Evolutionary conservation across 225 moss, liverwort and hornwort genomes (phyloP), one percentile per base, ranked within the genome.

Genomic region (Sphagnum contortum): DNA sequence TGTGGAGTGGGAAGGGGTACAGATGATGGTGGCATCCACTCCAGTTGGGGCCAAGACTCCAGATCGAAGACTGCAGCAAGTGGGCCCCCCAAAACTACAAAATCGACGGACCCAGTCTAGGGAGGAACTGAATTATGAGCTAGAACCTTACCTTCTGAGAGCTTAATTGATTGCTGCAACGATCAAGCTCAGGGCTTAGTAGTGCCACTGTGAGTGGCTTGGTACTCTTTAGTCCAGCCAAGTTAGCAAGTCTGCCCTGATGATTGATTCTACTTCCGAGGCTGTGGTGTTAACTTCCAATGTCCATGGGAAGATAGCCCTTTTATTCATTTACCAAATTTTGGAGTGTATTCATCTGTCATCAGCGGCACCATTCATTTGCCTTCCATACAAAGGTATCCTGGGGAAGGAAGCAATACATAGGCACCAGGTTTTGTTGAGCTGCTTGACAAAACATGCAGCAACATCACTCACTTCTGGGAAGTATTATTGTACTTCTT

Each of bases 91-190:
- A 29, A 29, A 66, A 66, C 12, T 66, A 12, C 48, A 48, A 58
- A 81, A 75, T 71, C 70, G 84, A 66, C 72, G 84, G 46, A 80
- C 80, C 57, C 71, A 76, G 13, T 84, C 84, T 47, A 75, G 80
- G 12, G 84, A 84, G 71, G 84, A 84, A 61, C 59, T 84, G 29
- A 81, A 29, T 29, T 29, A 60, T 71, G 57, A 75, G 57, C 11
- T 45, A 66, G 46, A 62, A 51, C 51, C 57, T 48, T 59, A 58
- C 61, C 55, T 72, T 70, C 71, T 66, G 66, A 63, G 63, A 10
- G 52, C 57, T 71, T 67, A 47, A 73, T 65, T 65, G 54, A 67
- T 79, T 79, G n/a, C 46, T 47, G 68, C 65, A 63, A 55, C 70
- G 48, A 29, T 73, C 29, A 66, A 49, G 59, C 73, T 56, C 59